Evolutionary conservation across 805 yeast species (phyloP), one percentile per base, ranked within the genome.

Genomic region (Maudiozyma bulderi): DNA sequence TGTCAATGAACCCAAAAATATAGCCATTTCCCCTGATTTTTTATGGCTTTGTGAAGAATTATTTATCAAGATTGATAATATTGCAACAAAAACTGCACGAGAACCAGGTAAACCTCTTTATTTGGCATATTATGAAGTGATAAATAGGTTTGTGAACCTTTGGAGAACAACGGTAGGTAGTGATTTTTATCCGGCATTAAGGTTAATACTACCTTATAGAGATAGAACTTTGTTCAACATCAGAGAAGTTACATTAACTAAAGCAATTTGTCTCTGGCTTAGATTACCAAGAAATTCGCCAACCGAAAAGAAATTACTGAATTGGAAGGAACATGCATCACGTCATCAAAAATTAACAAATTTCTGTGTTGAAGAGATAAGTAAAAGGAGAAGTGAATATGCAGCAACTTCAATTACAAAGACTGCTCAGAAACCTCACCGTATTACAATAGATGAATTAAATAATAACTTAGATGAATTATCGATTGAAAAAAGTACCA

Each of bases 181-280:
- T 14, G 75, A 89, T 61, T 73, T 89, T 3, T 81, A 74, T 55
- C 90, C 91, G 0, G 82, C 82, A 1, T 70, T 85, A 13, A 68
- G 80, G 33, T 69, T 89, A 44, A 68, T 76, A 1, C 63, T 84
- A 30, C 88, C 95, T 0, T 74, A 79, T 47, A 71, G 78, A 46
- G 95, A 86, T 55, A 68, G 73, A 29, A 67, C 89, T 40, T 65
- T 74, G 40, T 86, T 81, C 61, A 73, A 78, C 53, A 69, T 86
- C 40, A 81, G 79, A 59, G 95, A 89, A 53, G 68, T 70, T 15
- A 73, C 78, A 0, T 62, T 90, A 34, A 84, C 82, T 0, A 69
- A 65, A 47, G 56, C 76, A 5, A 53, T 83, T 2, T 66, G 76
- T 43, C 70, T 76, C 52, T 73, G 82, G 40, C 69, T 82, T 47